Conservation (phyloP, 805 yeast genomes). For the Kregervanrija pseudodelftensis region DNA sequence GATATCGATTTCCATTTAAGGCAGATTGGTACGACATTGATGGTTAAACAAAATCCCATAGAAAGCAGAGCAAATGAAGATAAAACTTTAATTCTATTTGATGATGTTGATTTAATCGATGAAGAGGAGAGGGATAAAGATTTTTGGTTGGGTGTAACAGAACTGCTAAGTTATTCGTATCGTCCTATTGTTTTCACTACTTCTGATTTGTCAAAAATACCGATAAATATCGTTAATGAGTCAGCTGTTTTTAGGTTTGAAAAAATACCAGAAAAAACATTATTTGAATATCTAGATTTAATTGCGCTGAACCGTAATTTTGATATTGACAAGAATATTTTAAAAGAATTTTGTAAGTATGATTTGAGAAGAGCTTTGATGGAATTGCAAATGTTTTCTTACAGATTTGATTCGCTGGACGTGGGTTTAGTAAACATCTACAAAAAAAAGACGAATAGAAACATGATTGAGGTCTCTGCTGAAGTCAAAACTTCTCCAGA, state of each 20-base stretch:
- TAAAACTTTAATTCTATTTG: conserved; percentile 68
- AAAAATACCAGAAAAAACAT: conserved; percentile 1
- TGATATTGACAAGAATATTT: conserved; percentile 14
- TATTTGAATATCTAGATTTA: conserved; percentile 20
- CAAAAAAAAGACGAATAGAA: background rate
- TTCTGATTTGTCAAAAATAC: conserved; percentile 19
- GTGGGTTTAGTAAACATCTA: conserved; percentile 10
- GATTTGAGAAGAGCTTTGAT: conserved; percentile 24
- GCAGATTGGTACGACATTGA: conserved; percentile 79
- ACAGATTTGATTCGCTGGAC: conserved; percentile 9
- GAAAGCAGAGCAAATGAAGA: conserved; percentile 4
- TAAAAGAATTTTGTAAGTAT: conserved; percentile 9
- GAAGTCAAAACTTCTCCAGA: background rate
- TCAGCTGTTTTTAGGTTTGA: conserved; percentile 21
- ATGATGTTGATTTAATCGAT: conserved; percentile 78
- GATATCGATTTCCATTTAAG: conserved; percentile 58
- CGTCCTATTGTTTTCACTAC: conserved; percentile 30
- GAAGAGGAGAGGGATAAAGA: conserved; percentile 59
- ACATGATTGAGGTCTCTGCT: background rate
- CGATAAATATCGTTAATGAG: conserved; percentile 22
- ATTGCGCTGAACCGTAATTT: conserved; percentile 22
- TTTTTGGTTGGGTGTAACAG: conserved; percentile 71
- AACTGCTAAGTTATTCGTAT: conserved; percentile 38
- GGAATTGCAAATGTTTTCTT: conserved; percentile 25
- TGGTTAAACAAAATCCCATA: conserved; percentile 45